A percentile compares a stretch with the other conserved stretches of the same genome.
phyloP scores from a whole-genome alignment of 306 rosid genomes.

The Neltuma alba region DNA sequence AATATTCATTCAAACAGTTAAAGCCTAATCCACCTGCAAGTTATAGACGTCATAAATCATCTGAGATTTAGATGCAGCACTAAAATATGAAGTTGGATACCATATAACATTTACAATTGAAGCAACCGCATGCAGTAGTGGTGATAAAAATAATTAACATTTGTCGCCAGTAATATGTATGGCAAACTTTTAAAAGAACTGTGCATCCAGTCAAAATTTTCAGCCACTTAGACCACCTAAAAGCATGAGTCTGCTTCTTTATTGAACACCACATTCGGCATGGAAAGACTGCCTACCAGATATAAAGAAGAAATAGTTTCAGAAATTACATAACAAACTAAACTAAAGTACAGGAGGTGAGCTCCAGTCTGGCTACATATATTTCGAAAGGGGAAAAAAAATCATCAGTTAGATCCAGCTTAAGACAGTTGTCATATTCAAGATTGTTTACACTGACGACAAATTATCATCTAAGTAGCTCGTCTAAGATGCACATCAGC shows the following conservation, averaged over 20 bases:
- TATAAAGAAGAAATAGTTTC: not conserved
- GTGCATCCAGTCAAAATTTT: not conserved
- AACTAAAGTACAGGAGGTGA: not conserved
- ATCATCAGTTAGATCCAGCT: not conserved
- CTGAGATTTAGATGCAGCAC: constrained; percentile 16
- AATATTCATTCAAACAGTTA: constrained; percentile 43
- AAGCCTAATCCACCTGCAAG: constrained; percentile 51
- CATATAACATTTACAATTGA: not conserved
- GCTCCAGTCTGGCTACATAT: constrained; percentile 13
- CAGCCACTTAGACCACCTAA: constrained; percentile 3
- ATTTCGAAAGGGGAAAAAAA: not conserved
- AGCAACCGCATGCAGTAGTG: not conserved
- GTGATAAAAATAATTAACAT: constrained; percentile 1
- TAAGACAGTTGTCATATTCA: constrained; percentile 10
- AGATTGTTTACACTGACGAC: not conserved
- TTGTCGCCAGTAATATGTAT: not conserved
- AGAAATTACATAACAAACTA: not conserved
- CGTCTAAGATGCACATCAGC: not conserved
- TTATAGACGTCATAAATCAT: constrained; percentile 20
- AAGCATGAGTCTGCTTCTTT: not conserved
- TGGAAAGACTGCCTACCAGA: not conserved
- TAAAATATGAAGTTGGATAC: constrained; percentile 11
- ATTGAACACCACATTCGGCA: constrained; percentile 11
- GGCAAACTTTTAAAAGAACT: not conserved
- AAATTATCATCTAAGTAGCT: not conserved